Base-by-base conservation (phyloP, 1,284 basidiomycete genomes). In the Ustilago tritici region DNA sequence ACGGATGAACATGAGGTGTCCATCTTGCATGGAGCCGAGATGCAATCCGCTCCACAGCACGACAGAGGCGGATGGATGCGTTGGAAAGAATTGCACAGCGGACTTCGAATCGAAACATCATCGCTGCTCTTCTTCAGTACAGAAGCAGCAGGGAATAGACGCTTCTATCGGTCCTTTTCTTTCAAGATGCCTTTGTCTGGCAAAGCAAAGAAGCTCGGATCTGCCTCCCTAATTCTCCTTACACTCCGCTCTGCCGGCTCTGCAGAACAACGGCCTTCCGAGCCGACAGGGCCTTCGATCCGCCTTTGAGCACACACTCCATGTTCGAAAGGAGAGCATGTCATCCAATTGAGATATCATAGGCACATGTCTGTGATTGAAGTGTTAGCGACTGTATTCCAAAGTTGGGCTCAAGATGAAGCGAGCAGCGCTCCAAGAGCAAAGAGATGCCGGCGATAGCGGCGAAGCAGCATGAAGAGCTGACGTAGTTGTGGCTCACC, bases 91-190 rank as follows among this genome's bases (percentile, higher is more conserved):
- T 11, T 17, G 31, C 52, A 12, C 31, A 54, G 52, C 35, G 34
- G 52, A 54, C 52, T 54, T 54, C 17, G n/a, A 54, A 54, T n/a
- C 34, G n/a, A 19, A 32, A 50, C 49, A 50, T 50, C 49, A 32
- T 32, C 32, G 23, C n/a, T 28, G 49, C 49, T 32, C 28, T 32
- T n/a, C 32, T 32, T 31, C 49, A 49, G 17, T 17, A 14, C 4
- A 46, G 28, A 23, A 8, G 49, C 8, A 50, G 49, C 9, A 5
- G 52, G 17, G 5, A 3, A 19, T n/a, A 23, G 15, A 11, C n/a
- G 52, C 52, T 54, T 54, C 52, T n/a, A 54, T 54, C 52, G 52
- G 52, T 28, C 31, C 50, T 23, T 53, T n/a, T 54, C 17, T 34
- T 17, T n/a, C 7, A 8, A 36, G 31, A 28, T 50, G 28, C 49